Conservation (phyloP, 2,329 filamentous ascomycete genomes). For the Clonostachys solani region DNA sequence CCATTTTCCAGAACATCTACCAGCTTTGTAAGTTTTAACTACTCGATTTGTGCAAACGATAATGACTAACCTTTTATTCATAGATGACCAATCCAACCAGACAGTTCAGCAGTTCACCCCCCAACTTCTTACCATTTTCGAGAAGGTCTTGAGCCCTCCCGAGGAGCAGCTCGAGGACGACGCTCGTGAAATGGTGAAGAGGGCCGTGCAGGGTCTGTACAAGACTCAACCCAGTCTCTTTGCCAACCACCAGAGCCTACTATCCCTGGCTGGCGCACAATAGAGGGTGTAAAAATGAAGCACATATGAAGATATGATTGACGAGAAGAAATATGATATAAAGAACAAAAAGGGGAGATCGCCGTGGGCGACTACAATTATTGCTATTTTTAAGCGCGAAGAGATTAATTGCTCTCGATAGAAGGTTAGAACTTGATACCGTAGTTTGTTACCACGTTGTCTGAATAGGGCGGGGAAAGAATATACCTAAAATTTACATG, state of each 20-base stretch:
- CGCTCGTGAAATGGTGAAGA: conserved; percentile 62
- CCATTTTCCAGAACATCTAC: conserved; percentile 86
- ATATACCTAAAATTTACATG: no score
- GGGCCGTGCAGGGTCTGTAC: conserved; percentile 51
- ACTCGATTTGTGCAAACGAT: not conserved
- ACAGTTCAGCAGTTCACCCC: conserved; percentile 68
- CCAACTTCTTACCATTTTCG: conserved; percentile 65
- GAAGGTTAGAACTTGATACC: no score
- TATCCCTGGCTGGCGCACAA: conserved; percentile 20
- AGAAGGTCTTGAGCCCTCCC: conserved; percentile 66
- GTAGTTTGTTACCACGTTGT: no score
- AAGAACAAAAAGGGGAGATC: no score
- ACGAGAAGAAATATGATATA: not conserved
- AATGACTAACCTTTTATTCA: conserved; percentile 11
- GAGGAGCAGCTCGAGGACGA: conserved; percentile 72
- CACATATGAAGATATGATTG: not conserved
- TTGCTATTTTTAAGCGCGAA: no score
- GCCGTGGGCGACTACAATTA: no score
- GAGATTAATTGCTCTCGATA: no score
- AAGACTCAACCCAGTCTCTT: conserved; percentile 25
- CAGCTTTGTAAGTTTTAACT: conserved; percentile 64
- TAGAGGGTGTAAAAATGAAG: not conserved
- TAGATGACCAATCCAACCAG: conserved; percentile 63
- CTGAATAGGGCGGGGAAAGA: no score
- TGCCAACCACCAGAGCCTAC: conserved; percentile 20